A percentile compares a stretch with the other conserved stretches of the same genome.
Evolutionary conservation across 371 early-diverging fungal species (phyloP).

Genomic region (Sporodiniella umbellata): DNA sequence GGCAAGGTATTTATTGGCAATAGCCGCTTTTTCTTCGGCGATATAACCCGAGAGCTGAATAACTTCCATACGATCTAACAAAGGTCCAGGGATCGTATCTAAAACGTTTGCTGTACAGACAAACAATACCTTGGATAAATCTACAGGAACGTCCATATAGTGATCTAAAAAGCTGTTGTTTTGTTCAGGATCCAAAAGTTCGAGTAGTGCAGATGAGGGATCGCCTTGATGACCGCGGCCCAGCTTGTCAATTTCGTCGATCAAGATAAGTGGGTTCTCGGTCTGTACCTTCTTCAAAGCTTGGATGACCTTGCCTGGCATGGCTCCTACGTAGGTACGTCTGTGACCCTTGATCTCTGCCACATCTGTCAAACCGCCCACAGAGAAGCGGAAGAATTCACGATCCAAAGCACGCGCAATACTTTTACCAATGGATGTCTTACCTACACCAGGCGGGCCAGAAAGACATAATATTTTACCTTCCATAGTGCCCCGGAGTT

Average conservation of each 20-base stretch:
- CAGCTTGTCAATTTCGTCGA: slow-evolving; percentile 98
- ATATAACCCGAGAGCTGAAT: slow-evolving; percentile 95
- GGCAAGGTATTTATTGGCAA: slow-evolving; percentile 85
- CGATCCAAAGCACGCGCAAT: slow-evolving; percentile 93
- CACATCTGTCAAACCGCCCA: slow-evolving; percentile 96
- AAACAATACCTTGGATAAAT: slow-evolving; percentile 94
- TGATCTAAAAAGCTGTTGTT: slow-evolving; percentile 96
- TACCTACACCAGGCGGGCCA: slow-evolving; percentile 97
- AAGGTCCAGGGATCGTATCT: slow-evolving; percentile 95
- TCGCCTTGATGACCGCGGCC: slow-evolving; percentile 97
- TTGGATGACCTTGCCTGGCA: slow-evolving; percentile 99
- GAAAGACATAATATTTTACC: slow-evolving; percentile 95
- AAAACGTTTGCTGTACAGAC: slow-evolving; percentile 96
- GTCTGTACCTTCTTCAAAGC: slow-evolving; percentile 97
- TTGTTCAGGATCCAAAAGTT: slow-evolving; percentile 96
- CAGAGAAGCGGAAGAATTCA: slow-evolving; percentile 94
- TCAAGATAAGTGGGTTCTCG: slow-evolving; percentile 94
- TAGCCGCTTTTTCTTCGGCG: slow-evolving; percentile 96
- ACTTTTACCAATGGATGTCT: slow-evolving; percentile 96
- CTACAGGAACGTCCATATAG: slow-evolving; percentile 97
- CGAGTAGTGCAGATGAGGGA: slow-evolving; percentile 94
- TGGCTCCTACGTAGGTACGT: slow-evolving; percentile 97
- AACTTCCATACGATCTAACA: slow-evolving; percentile 97
- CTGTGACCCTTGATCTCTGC: slow-evolving; percentile 99
- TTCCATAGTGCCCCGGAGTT: slow-evolving; percentile 89